These are phyloP conservation scores for Rhododendron williamsianum DNA, from an alignment of 148 eudicot genomes.

Conservation along the genomic window DNA sequence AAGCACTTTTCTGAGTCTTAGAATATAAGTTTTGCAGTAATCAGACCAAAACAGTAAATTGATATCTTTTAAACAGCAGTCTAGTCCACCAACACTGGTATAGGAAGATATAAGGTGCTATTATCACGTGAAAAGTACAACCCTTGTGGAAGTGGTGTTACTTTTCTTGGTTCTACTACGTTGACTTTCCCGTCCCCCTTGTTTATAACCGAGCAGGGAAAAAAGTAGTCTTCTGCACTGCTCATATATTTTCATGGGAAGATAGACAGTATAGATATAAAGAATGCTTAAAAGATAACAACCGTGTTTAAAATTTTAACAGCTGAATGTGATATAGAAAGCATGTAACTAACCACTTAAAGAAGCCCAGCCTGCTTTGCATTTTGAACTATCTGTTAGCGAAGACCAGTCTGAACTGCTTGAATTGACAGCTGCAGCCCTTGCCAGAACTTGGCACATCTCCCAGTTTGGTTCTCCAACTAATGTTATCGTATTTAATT, in stretches of 20 bases:
- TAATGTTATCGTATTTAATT: constrained; percentile 26
- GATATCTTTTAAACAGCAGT: neutral
- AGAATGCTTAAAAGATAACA: neutral
- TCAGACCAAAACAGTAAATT: neutral
- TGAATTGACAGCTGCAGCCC: constrained; percentile 51
- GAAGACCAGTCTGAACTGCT: constrained; percentile 45
- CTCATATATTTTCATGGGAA: neutral
- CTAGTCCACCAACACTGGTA: neutral
- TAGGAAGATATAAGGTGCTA: neutral
- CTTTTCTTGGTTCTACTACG: neutral
- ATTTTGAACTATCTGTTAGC: constrained; percentile 27
- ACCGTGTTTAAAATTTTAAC: neutral
- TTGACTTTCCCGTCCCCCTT: neutral
- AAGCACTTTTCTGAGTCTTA: neutral
- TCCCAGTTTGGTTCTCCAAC: constrained; percentile 69
- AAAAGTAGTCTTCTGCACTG: neutral
- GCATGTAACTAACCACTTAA: constrained; percentile 32
- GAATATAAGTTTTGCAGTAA: neutral
- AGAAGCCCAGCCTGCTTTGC: constrained; percentile 31
- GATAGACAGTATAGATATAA: neutral
- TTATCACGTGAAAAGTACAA: neutral
- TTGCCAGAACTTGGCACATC: constrained; percentile 56
- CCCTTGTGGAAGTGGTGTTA: neutral
- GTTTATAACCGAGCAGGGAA: neutral
- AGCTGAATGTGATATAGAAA: neutral